These are phyloP conservation scores for Sporothrix curviconia DNA, from an alignment of 2,329 filamentous ascomycete genomes.

Conservation along the genomic window DNA sequence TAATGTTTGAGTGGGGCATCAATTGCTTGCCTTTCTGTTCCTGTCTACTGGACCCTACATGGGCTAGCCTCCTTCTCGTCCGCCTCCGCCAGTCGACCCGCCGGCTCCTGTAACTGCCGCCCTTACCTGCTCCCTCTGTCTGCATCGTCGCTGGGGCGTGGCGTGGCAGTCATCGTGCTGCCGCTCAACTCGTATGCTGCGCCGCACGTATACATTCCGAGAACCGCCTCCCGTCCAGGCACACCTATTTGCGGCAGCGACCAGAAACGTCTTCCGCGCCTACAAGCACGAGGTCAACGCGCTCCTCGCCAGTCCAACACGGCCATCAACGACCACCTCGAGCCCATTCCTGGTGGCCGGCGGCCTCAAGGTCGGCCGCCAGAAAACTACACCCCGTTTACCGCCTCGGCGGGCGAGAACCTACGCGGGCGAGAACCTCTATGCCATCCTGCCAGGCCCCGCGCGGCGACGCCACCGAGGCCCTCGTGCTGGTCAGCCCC, in stretches of 20 bases:
- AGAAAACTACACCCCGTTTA: constrained; percentile 91
- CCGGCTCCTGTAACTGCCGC: constrained; percentile 75
- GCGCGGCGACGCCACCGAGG: constrained; percentile 91
- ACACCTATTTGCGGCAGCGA: constrained; percentile 98
- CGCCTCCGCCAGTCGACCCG: constrained; percentile 72
- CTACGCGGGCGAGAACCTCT: constrained; percentile 80
- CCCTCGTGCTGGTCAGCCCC: constrained; percentile 89
- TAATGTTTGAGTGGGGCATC: too few species aligned
- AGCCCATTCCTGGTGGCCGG: constrained; percentile 67
- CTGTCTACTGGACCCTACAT: too few species aligned
- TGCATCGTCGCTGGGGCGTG: constrained; percentile 79
- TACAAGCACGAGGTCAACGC: constrained; percentile 77
- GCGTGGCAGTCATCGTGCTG: constrained; percentile 83
- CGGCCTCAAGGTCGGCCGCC: constrained; percentile 79
- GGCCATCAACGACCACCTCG: constrained; percentile 64
- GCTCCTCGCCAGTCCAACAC: constrained; percentile 41
- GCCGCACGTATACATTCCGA: constrained; percentile 94
- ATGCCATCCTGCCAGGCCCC: constrained; percentile 90
- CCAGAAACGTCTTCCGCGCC: constrained; percentile 85
- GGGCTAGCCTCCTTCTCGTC: constrained; percentile 57
- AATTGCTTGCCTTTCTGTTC: too few species aligned
- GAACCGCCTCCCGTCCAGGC: constrained; percentile 88
- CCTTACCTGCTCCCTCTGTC: constrained; percentile 78
- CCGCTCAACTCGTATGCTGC: constrained; percentile 86
- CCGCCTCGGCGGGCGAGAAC: constrained; percentile 65